Evolutionary conservation across 306 rosid species (phyloP).

Genomic region (Acacia acuminata): DNA sequence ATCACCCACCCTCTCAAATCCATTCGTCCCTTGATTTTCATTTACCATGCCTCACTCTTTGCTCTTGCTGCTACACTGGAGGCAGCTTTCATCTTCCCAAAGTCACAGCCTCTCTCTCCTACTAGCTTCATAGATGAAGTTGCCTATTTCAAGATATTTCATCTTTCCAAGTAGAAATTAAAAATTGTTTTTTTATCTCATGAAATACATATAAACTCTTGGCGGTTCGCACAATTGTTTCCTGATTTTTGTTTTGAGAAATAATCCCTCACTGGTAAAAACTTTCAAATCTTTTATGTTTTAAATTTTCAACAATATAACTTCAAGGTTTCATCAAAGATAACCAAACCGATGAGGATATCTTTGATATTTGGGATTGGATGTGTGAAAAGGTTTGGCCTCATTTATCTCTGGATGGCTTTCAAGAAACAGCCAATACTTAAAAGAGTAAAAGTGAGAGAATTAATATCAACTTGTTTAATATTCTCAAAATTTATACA

Average conservation of each 20-base stretch:
- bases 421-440: not conserved
- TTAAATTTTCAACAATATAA: not conserved
- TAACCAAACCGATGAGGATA: not conserved
- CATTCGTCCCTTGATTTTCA: conserved; percentile 51
- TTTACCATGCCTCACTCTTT: conserved; percentile 45
- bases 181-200: not conserved
- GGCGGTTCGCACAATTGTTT: not conserved
- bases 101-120: conserved; percentile 79
- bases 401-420: not conserved
- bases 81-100: conserved; percentile 87
- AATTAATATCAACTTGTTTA: not conserved
- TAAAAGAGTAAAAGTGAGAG: not conserved
- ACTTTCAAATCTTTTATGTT: no score
- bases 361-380: not conserved
- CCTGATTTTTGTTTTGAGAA: not conserved
- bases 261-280: not conserved
- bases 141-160: conserved; percentile 42
- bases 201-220: not conserved
- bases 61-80: conserved; percentile 73
- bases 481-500: not conserved
- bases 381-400: not conserved
- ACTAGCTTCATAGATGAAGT: conserved; percentile 81
- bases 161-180: no score
- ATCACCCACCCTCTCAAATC: conserved; percentile 89
- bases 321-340: not conserved